phyloP scores from a whole-genome alignment of 352 stramenopile genomes.

The Globisporangium nagaii region DNA sequence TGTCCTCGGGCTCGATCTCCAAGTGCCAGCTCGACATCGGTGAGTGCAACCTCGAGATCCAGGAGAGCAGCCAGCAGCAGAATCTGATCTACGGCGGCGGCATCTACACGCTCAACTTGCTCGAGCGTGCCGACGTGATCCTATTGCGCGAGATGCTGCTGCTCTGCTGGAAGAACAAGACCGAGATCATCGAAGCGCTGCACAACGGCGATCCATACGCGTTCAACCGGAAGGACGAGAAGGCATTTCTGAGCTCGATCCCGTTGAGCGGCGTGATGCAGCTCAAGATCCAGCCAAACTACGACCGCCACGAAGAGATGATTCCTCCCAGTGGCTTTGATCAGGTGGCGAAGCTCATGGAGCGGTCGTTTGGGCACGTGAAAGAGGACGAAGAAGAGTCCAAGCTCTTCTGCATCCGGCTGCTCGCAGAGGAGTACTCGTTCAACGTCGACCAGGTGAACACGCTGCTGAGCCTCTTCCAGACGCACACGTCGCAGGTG shows the following conservation, averaged over 20 bases:
- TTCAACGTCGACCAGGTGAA: constrained; percentile 58
- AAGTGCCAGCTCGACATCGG: constrained; percentile 61
- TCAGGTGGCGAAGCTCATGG: constrained; percentile 29
- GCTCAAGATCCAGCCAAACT: constrained; percentile 58
- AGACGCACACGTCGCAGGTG: constrained; percentile 55
- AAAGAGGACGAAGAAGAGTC: constrained; percentile 49
- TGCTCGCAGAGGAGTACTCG: constrained; percentile 56
- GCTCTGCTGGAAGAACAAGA: constrained; percentile 51
- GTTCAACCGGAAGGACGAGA: constrained; percentile 62
- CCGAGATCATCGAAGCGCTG: constrained; percentile 40
- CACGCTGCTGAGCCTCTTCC: constrained; percentile 48
- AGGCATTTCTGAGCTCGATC: constrained; percentile 29
- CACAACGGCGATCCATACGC: constrained; percentile 40
- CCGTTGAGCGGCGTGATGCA: constrained; percentile 38
- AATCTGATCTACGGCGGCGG: constrained; percentile 39
- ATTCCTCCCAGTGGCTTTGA: constrained; percentile 36
- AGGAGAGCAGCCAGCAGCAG: constrained; percentile 39
- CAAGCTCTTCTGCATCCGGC: constrained; percentile 56
- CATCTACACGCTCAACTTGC: constrained; percentile 45
- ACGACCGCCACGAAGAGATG: constrained; percentile 48
- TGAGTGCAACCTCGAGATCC: constrained; percentile 62
- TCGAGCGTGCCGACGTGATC: constrained; percentile 41
- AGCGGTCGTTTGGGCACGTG: constrained; percentile 35
- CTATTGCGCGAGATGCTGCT: constrained; percentile 51
- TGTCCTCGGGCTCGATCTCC: constrained; percentile 35